Base-by-base conservation (phyloP, 2,329 filamentous ascomycete species). In the Emmonsia crescens region DNA sequence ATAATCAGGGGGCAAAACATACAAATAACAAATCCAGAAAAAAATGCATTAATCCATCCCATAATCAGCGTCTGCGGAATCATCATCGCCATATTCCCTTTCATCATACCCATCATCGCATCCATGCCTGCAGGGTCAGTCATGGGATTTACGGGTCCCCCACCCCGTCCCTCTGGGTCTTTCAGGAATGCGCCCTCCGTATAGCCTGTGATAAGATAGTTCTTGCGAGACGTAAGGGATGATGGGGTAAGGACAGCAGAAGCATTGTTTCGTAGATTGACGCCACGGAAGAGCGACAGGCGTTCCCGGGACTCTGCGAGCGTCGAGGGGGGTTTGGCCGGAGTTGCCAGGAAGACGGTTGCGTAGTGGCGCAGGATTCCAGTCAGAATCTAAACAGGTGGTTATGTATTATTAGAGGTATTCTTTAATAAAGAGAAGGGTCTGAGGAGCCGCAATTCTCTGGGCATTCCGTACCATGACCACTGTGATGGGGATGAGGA, bases 101-200 rank as follows among this genome's bases (percentile, higher is more conserved):
- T 99, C 90, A 99, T 96, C 91, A 96, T 96, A 68, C 94, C 93
- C 94, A 99, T 99, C 94, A 99, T 99, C 68, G 92, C 93, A 73
- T 99, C 95, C 94, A 99, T 99, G 62, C 90, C 91, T 56, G 88
- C 88, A 27, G 95, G 95, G 74, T 99, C 94, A 12, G 88, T 89
- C 85, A 99, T 91, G 3, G 94, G 94, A 77, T 97, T 99, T 44
- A 90, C 85, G 24, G 91, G 88, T 2, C 91, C 88, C 77, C 96
- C 89, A 59, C 92, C 92, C 72, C 89, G 87, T 70, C 82, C 85
- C 60, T 94, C 89, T 1, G 91, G 92, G 65, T 95, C 89, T 73
- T 96, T 96, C 56, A 99, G 80, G 73, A 91, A 99, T 40, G 84
- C 84, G 56, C 95, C 94, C 29, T 85, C 87, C 74, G 96, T 89